phyloP scores from a whole-genome alignment of 2,329 filamentous ascomycete species.

The Cladosporium velox region DNA sequence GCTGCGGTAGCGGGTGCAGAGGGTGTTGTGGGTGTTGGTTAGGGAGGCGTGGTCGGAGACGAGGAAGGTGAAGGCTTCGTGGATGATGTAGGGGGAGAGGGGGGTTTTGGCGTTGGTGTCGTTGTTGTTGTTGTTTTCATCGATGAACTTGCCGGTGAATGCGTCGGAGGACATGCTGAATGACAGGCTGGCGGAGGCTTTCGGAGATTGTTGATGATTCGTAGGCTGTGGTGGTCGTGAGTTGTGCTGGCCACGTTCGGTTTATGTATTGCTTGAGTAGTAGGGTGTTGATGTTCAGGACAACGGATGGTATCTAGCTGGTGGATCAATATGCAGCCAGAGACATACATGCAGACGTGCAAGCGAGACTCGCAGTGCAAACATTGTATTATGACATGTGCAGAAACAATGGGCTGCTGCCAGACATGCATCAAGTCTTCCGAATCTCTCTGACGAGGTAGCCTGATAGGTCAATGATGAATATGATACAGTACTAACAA shows the following conservation, averaged over 20 bases:
- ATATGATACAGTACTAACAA: neutral
- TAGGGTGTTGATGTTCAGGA: neutral
- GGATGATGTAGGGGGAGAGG: neutral
- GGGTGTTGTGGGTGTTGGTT: conserved; percentile 11
- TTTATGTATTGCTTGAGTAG: neutral
- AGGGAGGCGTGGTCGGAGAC: neutral
- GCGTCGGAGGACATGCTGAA: neutral
- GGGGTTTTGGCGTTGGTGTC: neutral
- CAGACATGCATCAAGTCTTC: neutral
- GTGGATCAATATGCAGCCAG: neutral
- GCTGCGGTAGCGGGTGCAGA: neutral
- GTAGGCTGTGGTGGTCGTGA: neutral
- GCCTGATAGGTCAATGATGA: neutral
- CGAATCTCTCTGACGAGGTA: neutral
- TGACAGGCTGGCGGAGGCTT: neutral
- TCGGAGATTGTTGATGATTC: neutral
- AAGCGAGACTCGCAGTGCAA: conserved; percentile 1
- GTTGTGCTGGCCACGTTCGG: neutral
- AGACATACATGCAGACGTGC: neutral
- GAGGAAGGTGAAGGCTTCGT: neutral
- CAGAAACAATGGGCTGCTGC: neutral
- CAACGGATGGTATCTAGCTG: neutral
- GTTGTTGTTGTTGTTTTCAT: neutral
- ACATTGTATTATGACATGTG: neutral
- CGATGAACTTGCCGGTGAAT: neutral